Conservation (phyloP, 768 basidiomycete species). For the Phylloporus arenicola region DNA sequence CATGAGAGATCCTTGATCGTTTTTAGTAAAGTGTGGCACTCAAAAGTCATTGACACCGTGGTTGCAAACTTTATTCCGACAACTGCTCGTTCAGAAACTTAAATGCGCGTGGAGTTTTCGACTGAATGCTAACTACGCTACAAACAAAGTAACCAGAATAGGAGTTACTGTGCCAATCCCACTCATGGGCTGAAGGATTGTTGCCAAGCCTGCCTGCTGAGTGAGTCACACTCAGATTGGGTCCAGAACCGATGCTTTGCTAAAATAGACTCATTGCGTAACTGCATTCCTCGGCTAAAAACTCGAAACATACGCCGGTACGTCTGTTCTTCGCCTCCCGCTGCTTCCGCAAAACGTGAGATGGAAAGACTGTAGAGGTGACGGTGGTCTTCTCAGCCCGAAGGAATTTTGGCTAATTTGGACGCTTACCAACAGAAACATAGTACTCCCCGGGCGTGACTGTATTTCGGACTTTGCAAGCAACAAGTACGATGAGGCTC, state of each 20-base stretch:
- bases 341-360: not conserved
- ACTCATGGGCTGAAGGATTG: no score
- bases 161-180: not conserved
- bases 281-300: slow-evolving; percentile 1
- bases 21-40: not conserved
- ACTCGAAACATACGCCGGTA: not conserved
- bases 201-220: not conserved
- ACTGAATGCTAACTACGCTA: not conserved
- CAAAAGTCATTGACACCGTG: not conserved
- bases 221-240: not conserved
- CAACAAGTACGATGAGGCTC: slow-evolving; percentile 3
- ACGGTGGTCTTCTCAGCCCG: not conserved
- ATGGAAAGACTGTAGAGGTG: slow-evolving; percentile 13
- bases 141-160: not conserved
- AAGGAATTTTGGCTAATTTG: not conserved
- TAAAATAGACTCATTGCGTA: not conserved
- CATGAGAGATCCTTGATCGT: not conserved
- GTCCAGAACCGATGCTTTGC: not conserved
- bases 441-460: not conserved
- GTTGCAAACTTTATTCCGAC: not conserved
- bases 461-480: not conserved
- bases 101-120: not conserved
- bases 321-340: slow-evolving; percentile 6
- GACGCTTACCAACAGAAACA: not conserved
- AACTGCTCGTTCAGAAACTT: not conserved